A percentile compares a stretch with the other conserved stretches of the same genome.
These are phyloP conservation scores for Tetrastigma voinierianum DNA, from an alignment of 164 flowering plant species.

Conservation along the genomic window DNA sequence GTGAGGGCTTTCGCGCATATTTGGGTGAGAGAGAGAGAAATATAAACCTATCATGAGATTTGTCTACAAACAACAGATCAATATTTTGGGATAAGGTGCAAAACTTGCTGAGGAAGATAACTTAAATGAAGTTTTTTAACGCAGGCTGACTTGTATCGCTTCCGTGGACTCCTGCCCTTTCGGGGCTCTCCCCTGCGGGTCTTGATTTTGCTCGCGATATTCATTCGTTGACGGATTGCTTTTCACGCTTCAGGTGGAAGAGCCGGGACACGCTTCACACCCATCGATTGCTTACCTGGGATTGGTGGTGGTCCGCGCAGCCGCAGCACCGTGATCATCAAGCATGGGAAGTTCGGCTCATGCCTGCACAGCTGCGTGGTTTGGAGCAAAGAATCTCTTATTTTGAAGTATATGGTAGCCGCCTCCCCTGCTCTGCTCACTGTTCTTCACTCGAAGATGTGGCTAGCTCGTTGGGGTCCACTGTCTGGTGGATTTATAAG, in stretches of 20 bases:
- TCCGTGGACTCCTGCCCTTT: background rate
- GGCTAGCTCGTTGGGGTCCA: conserved; percentile 11
- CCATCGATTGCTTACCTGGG: conserved; percentile 26
- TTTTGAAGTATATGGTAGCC: conserved; percentile 17
- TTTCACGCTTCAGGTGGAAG: too few species aligned
- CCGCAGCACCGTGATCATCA: background rate
- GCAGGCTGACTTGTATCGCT: too few species aligned
- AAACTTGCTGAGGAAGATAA: too few species aligned
- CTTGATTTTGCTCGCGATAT: background rate
- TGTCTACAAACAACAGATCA: too few species aligned
- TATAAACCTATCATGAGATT: too few species aligned
- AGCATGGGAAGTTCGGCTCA: conserved; percentile 14
- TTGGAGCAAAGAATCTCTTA: conserved; percentile 24
- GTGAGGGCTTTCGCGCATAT: too few species aligned
- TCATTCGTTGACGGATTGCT: background rate
- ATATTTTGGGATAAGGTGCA: too few species aligned
- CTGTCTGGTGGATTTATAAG: background rate
- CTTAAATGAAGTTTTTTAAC: too few species aligned
- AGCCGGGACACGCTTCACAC: conserved; percentile 3
- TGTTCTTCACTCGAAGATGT: conserved; percentile 24
- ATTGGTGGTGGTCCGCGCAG: conserved; percentile 9
- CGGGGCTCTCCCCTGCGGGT: background rate
- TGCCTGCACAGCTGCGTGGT: conserved; percentile 28
- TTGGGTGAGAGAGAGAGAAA: too few species aligned
- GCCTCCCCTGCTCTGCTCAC: conserved; percentile 27